Evolutionary conservation across 2,329 filamentous ascomycete species (phyloP), one percentile per base, ranked within the genome.

Genomic region (Chaetomium sp.): DNA sequence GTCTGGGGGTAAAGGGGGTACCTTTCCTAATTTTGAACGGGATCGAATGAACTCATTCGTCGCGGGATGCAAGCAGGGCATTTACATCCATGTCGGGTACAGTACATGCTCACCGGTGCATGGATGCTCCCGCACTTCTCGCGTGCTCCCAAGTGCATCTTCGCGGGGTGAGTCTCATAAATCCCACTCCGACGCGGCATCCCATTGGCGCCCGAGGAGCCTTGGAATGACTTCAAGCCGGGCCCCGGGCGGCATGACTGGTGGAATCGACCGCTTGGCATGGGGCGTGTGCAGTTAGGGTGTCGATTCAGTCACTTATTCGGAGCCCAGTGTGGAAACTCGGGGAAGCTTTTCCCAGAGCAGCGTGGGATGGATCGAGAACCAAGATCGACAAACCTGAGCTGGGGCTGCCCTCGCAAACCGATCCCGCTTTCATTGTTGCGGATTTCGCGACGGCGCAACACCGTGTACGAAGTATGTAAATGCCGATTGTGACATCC

Each of bases 361-460:
- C n/a, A 63, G 68, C 68, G 69, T 64, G 70, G 70, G 69, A 72
- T 72, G 67, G 57, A 65, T 57, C 62, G 51, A 55, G 25, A 19
- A 16, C 23, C 31, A 31, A 62, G 51, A 62, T 62, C 53, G 60
- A 49, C 42, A 42, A 64, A 66, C 38, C 9, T 47, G n/a, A 47
- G 45, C 12, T 10, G n/a, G 45, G n/a, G 45, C n/a, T 47, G 4
- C 19, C 42, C 19, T 21, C 19, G n/a, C 9, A 23, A 47, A 19
- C 19, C 45, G 45, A 47, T 47, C 45, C 21, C 45, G 21, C n/a
- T 3, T 21, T 23, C n/a, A 47, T 23, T 47, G n/a, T 23, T 47
- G 45, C 23, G 21, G 45, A 5, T 23, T 47, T 47, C 23, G 45
- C 45, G 45, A 21, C n/a, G 45, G 45, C 7, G 4, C 31, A 35